Conservation (phyloP, 2,329 filamentous ascomycete genomes). For the Penicillium sp. region DNA sequence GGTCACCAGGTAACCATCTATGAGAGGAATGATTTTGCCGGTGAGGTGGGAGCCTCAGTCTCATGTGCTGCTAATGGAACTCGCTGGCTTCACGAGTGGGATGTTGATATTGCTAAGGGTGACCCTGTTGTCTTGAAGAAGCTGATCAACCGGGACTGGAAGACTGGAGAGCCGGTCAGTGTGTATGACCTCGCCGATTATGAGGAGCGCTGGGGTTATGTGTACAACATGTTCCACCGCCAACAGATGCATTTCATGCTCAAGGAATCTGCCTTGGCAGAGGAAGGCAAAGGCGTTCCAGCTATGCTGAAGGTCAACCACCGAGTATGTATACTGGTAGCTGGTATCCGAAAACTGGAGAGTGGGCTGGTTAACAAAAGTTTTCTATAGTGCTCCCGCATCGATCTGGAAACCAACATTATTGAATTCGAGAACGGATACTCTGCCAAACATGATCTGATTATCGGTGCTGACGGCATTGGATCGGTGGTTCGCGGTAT, state of each 20-base stretch:
- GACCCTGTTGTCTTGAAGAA: constrained; percentile 65
- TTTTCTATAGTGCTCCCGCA: constrained; percentile 42
- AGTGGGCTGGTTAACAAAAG: neutral
- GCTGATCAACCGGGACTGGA: constrained; percentile 70
- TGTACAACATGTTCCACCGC: constrained; percentile 69
- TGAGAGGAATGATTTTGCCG: constrained; percentile 64
- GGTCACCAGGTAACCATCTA: constrained; percentile 63
- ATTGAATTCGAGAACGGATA: constrained; percentile 57
- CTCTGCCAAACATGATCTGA: constrained; percentile 55
- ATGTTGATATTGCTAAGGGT: constrained; percentile 62
- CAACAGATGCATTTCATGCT: constrained; percentile 69
- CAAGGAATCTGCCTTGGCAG: constrained; percentile 57
- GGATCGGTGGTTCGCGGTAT: constrained; percentile 63
- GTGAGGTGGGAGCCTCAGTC: constrained; percentile 67
- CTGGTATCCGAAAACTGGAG: neutral
- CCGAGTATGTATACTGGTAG: constrained; percentile 30
- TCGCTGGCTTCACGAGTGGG: constrained; percentile 68
- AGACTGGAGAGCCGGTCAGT: constrained; percentile 64
- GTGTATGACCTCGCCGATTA: constrained; percentile 66
- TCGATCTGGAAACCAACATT: constrained; percentile 53
- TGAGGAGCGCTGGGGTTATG: constrained; percentile 63
- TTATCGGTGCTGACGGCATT: constrained; percentile 67
- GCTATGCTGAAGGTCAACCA: constrained; percentile 59
- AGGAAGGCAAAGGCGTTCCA: constrained; percentile 54
- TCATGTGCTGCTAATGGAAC: constrained; percentile 70